phyloP scores from a whole-genome alignment of 2,329 filamentous ascomycete genomes.

The Triangularia verruculosa region DNA sequence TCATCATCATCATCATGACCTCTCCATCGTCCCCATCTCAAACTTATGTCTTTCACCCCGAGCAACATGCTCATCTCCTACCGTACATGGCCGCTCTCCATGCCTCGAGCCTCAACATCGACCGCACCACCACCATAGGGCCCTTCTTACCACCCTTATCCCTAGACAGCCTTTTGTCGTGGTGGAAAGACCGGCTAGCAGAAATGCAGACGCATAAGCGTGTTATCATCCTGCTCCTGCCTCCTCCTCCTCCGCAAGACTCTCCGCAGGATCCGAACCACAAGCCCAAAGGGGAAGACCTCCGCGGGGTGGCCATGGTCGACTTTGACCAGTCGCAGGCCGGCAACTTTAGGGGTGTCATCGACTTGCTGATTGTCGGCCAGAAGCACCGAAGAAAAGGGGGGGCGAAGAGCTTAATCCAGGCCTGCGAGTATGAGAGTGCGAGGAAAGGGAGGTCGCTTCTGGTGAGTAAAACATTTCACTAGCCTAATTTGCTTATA shows the following conservation, averaged over 20 bases:
- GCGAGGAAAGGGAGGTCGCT: slow-evolving; percentile 45
- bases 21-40: slow-evolving; percentile 31
- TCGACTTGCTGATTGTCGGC: slow-evolving; percentile 59
- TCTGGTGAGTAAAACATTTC: slow-evolving; percentile 54
- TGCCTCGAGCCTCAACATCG: slow-evolving; percentile 55
- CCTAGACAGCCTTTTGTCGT: slow-evolving; percentile 52
- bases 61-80: slow-evolving; percentile 49
- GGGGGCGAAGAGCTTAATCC: slow-evolving; percentile 51
- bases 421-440: slow-evolving; percentile 55
- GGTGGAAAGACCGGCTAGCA: slow-evolving; percentile 54
- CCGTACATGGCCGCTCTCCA: slow-evolving; percentile 58
- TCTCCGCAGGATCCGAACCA: slow-evolving; percentile 30
- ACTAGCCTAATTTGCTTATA: neutral
- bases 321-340: slow-evolving; percentile 52
- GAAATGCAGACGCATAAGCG: slow-evolving; percentile 46
- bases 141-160: slow-evolving; percentile 59
- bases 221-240: slow-evolving; percentile 53
- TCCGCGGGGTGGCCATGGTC: slow-evolving; percentile 57
- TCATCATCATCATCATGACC: slow-evolving; percentile 9
- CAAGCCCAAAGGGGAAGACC: slow-evolving; percentile 42
- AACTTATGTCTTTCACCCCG: slow-evolving; percentile 43
- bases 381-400: slow-evolving; percentile 50
- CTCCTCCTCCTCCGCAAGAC: no score
- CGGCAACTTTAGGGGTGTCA: slow-evolving; percentile 50
- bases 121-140: slow-evolving; percentile 48